These are phyloP conservation scores for Orbilia brochopaga DNA, from an alignment of 2,329 filamentous ascomycete species.

Conservation along the genomic window DNA sequence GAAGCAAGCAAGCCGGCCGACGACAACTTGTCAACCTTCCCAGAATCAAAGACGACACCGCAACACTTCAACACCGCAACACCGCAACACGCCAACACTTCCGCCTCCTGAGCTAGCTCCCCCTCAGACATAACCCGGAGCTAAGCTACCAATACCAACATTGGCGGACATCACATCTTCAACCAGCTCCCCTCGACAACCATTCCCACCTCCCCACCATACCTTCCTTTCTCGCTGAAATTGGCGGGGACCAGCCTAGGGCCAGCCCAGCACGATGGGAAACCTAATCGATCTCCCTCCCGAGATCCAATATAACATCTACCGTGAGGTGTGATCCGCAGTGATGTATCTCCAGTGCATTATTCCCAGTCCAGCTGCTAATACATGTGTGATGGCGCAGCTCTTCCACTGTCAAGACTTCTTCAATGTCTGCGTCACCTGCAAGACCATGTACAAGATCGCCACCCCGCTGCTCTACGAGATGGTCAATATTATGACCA, in stretches of 20 bases:
- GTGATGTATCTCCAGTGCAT: too few species aligned
- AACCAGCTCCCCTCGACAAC: too few species aligned
- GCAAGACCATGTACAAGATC: slow-evolving; percentile 43
- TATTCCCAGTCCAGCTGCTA: too few species aligned
- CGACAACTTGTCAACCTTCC: neutral
- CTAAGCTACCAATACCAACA: too few species aligned
- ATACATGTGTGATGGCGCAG: slow-evolving; percentile 1
- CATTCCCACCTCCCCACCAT: neutral
- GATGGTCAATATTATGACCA: slow-evolving; percentile 48
- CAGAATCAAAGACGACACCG: neutral
- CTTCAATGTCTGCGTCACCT: slow-evolving; percentile 48
- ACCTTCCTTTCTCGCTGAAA: neutral
- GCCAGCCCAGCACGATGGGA: slow-evolving; percentile 20
- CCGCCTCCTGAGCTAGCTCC: neutral
- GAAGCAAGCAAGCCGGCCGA: too few species aligned
- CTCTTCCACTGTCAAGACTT: slow-evolving; percentile 48
- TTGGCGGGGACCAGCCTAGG: neutral
- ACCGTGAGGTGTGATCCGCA: slow-evolving; percentile 27
- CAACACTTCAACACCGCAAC: slow-evolving; percentile 1
- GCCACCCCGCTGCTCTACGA: slow-evolving; percentile 45
- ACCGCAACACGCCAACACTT: slow-evolving; percentile 21
- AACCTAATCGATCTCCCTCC: slow-evolving; percentile 45
- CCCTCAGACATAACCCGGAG: too few species aligned
- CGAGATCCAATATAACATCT: slow-evolving; percentile 49
- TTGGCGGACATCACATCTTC: too few species aligned